Evolutionary conservation across 768 basidiomycete species (phyloP).

Genomic region (Boletus reticulatus): DNA sequence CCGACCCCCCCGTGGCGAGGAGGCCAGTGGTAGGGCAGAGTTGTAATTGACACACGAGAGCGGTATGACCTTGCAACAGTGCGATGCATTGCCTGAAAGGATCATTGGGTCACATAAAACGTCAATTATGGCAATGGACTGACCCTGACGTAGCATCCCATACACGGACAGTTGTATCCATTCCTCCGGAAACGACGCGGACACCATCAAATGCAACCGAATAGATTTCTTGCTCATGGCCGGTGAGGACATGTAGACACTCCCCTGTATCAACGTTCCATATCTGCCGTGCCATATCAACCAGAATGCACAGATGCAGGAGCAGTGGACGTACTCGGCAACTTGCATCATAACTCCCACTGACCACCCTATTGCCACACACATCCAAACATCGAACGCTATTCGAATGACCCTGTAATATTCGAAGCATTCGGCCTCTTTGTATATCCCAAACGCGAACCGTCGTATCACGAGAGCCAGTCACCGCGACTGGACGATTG

Average conservation of each 20-base stretch:
- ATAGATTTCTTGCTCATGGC: constrained; percentile 89
- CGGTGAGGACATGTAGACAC: constrained; percentile 77
- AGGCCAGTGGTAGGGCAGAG: constrained; percentile 53
- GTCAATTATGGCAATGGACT: constrained; percentile 23
- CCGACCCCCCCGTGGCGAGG: constrained; percentile 83
- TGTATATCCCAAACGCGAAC: constrained; percentile 94
- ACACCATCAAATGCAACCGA: constrained; percentile 88
- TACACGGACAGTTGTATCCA: constrained; percentile 90
- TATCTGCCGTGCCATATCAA: constrained; percentile 43
- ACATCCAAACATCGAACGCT: constrained; percentile 91
- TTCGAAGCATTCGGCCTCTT: constrained; percentile 60
- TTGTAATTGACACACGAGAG: constrained; percentile 89
- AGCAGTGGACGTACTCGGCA: constrained; percentile 57
- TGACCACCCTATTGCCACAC: constrained; percentile 78
- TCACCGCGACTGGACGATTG: constrained; percentile 83
- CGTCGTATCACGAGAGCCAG: constrained; percentile 84
- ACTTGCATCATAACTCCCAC: constrained; percentile 91
- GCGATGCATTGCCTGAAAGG: constrained; percentile 69
- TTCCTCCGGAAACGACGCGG: constrained; percentile 78
- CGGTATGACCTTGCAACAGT: constrained; percentile 86
- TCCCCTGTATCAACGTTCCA: constrained; percentile 91
- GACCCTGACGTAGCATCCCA: constrained; percentile 90
- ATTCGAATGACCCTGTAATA: constrained; percentile 72
- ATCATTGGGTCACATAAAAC: neutral
- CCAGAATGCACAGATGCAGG: neutral